phyloP scores from a whole-genome alignment of 371 early-diverging fungal species.

The Actinomortierella wolfii region DNA sequence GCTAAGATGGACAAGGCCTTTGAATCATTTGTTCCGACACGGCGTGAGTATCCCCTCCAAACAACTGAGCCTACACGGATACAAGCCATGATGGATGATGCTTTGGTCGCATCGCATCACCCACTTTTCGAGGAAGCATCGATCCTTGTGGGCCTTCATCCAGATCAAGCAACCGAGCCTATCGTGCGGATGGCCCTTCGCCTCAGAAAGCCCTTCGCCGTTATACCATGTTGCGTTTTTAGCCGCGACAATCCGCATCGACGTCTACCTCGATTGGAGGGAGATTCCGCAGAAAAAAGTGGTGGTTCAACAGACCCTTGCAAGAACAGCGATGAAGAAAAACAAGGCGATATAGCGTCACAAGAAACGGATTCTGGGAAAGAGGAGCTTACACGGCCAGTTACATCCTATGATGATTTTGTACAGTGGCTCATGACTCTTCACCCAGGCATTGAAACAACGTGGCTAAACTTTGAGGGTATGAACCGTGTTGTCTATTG shows the following conservation, averaged over 20 bases:
- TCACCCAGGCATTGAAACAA: constrained; percentile 47
- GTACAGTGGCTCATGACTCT: constrained; percentile 34
- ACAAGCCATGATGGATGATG: constrained; percentile 49
- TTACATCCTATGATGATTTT: constrained; percentile 44
- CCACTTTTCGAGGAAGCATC: constrained; percentile 38
- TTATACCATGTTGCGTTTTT: constrained; percentile 69
- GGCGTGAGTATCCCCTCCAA: constrained; percentile 40
- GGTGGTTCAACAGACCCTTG: not conserved
- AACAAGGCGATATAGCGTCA: not conserved
- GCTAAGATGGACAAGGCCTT: constrained; percentile 12
- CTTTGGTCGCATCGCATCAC: constrained; percentile 45
- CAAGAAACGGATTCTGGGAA: not conserved
- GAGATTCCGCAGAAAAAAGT: not conserved
- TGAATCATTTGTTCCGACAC: constrained; percentile 27
- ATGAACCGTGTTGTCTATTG: constrained; percentile 62
- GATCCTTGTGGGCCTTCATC: constrained; percentile 58
- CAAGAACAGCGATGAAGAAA: not conserved
- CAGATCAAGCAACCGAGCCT: constrained; percentile 65
- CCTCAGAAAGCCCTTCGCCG: constrained; percentile 56
- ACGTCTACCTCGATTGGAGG: constrained; percentile 34
- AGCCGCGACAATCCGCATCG: constrained; percentile 54
- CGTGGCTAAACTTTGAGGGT: constrained; percentile 62
- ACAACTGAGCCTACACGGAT: constrained; percentile 45
- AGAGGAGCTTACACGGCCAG: constrained; percentile 18
- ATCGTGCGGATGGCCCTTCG: constrained; percentile 59